A percentile compares a stretch with the other conserved stretches of the same genome.
These are phyloP conservation scores for Hyaloscypha variabilis DNA, from an alignment of 495 filamentous ascomycete species.

Conservation along the genomic window DNA sequence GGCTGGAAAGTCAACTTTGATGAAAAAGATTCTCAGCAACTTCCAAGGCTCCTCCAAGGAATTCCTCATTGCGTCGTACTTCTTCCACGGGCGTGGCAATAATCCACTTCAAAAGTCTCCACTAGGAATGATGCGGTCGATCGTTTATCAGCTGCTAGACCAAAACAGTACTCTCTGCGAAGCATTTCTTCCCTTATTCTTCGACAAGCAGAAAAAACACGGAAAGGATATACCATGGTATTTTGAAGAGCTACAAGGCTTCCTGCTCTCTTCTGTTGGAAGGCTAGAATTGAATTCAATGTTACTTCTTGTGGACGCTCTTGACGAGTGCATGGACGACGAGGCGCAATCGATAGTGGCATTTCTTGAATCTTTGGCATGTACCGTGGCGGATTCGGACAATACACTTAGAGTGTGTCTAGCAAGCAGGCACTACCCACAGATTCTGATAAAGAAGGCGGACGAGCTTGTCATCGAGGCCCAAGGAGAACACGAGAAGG, in stretches of 20 bases:
- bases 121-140: conserved; percentile 39
- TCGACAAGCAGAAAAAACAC: conserved; percentile 22
- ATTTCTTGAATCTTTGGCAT: conserved; percentile 16
- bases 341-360: conserved; percentile 29
- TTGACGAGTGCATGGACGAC: conserved; percentile 37
- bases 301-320: conserved; percentile 34
- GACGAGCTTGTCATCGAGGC: conserved; percentile 32
- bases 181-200: conserved; percentile 8
- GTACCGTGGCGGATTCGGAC: background rate
- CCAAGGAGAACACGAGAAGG: conserved; percentile 27
- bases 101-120: conserved; percentile 35
- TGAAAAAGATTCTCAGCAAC: conserved; percentile 37
- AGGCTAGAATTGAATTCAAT: conserved; percentile 8
- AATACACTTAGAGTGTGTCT: conserved; percentile 35
- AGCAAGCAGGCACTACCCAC: conserved; percentile 40
- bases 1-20: conserved; percentile 55
- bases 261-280: conserved; percentile 2
- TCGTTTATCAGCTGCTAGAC: conserved; percentile 37
- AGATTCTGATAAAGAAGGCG: conserved; percentile 24
- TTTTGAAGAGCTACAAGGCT: conserved; percentile 6
- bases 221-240: conserved; percentile 32
- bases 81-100: conserved; percentile 40
- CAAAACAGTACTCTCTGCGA: conserved; percentile 19
- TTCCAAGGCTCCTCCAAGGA: background rate
- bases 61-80: conserved; percentile 35